Percentiles rank a stretch among this genome's conserved stretches.
phyloP scores from a whole-genome alignment of 768 basidiomycete genomes.

The Hygrophorus pudorinus region DNA sequence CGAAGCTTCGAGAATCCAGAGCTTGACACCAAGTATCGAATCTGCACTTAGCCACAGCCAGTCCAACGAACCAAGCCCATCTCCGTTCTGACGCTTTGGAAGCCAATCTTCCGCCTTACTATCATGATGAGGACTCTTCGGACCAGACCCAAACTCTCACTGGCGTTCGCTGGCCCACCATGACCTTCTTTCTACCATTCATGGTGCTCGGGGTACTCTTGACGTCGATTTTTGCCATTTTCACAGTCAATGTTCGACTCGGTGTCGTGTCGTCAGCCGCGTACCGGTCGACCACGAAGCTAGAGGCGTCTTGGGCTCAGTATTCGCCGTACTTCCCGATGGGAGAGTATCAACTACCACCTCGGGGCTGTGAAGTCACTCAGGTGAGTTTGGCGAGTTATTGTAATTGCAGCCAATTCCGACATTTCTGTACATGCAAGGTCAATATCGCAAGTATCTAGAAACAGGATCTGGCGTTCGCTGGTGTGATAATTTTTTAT shows the following conservation, averaged over 20 bases:
- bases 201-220: too few relatives aligned
- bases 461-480: neutral
- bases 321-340: slow-evolving; percentile 53
- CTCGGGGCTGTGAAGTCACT: slow-evolving; percentile 38
- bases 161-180: too few relatives aligned
- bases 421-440: slow-evolving; percentile 19
- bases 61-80: slow-evolving; percentile 15
- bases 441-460: slow-evolving; percentile 51
- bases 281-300: too few relatives aligned
- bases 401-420: too few relatives aligned
- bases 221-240: too few relatives aligned
- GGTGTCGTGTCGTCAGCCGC: too few relatives aligned
- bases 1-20: neutral
- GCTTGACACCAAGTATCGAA: slow-evolving; percentile 13
- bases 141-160: too few relatives aligned
- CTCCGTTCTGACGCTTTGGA: too few relatives aligned
- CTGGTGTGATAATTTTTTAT: neutral
- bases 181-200: too few relatives aligned
- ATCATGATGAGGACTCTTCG: too few relatives aligned
- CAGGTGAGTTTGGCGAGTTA: slow-evolving; percentile 38
- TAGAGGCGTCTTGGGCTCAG: slow-evolving; percentile 42
- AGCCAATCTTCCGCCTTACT: too few relatives aligned
- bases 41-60: slow-evolving; percentile 11
- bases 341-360: slow-evolving; percentile 34
- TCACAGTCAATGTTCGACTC: too few relatives aligned